A percentile compares a stretch with the other conserved stretches of the same genome.
Conservation (phyloP, 208 protist genomes). For the Acanthamoeba culbertsoni region DNA sequence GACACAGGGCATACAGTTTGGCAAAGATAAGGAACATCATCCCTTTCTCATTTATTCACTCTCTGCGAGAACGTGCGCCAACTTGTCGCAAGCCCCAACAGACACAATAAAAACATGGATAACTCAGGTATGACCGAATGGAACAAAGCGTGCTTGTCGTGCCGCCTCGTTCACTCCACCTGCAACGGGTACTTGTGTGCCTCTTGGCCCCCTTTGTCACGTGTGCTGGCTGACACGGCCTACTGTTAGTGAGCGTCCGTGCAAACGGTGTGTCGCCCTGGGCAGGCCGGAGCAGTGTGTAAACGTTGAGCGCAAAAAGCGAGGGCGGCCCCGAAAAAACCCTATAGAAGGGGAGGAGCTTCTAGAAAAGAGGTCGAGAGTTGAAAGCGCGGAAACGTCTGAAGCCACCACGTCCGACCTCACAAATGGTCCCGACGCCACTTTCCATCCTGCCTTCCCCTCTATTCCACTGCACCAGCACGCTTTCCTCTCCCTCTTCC, state of each 20-base stretch:
- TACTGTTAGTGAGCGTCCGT: neutral
- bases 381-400: neutral
- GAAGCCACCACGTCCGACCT: neutral
- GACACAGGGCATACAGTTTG: neutral
- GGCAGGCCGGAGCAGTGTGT: neutral
- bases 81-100: no score
- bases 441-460: neutral
- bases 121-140: neutral
- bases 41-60: neutral
- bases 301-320: neutral
- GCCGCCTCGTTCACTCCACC: neutral
- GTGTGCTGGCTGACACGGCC: neutral
- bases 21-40: neutral
- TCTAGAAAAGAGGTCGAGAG: neutral
- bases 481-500: neutral
- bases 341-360: neutral
- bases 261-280: neutral
- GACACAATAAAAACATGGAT: neutral
- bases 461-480: neutral
- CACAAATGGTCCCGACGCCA: neutral
- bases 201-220: neutral
- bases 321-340: neutral
- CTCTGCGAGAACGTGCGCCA: neutral
- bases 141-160: neutral
- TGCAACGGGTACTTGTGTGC: neutral